Conservation (phyloP, 345 rosid species). For the Eucalyptus cladocalyx region DNA sequence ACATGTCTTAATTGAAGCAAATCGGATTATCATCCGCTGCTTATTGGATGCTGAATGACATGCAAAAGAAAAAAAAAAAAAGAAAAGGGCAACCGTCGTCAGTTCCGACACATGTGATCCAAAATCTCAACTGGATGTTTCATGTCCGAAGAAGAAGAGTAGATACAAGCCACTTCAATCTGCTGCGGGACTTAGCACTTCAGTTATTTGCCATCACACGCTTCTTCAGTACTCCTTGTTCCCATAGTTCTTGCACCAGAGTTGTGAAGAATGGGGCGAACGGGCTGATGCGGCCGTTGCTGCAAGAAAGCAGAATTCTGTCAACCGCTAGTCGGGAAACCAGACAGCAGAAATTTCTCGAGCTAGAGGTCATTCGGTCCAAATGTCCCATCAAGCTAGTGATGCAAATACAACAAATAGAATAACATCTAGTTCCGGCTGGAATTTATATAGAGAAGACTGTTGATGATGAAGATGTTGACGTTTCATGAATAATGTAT, state of each 20-base stretch:
- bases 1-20: neutral
- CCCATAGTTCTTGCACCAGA: slow-evolving; percentile 99
- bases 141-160: neutral
- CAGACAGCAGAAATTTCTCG: neutral
- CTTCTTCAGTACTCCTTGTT: slow-evolving; percentile 50
- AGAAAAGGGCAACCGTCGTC: neutral
- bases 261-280: slow-evolving; percentile 93
- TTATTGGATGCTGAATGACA: neutral
- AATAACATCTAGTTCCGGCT: neutral
- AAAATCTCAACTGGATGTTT: neutral
- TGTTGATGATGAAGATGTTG: neutral
- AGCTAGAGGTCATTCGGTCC: neutral
- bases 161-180: neutral
- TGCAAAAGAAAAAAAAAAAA: neutral
- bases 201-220: neutral
- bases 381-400: neutral
- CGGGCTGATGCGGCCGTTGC: slow-evolving; percentile 94
- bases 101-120: neutral
- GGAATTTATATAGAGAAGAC: neutral
- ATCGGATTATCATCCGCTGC: neutral
- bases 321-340: neutral
- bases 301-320: slow-evolving; percentile 17
- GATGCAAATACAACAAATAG: neutral
- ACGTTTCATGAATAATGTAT: fast-evolving
- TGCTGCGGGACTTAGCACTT: neutral